A percentile compares a stretch with the other conserved stretches of the same genome.
Evolutionary conservation across 345 rosid species (phyloP).

Genomic region (Noccaea bulbosa): DNA sequence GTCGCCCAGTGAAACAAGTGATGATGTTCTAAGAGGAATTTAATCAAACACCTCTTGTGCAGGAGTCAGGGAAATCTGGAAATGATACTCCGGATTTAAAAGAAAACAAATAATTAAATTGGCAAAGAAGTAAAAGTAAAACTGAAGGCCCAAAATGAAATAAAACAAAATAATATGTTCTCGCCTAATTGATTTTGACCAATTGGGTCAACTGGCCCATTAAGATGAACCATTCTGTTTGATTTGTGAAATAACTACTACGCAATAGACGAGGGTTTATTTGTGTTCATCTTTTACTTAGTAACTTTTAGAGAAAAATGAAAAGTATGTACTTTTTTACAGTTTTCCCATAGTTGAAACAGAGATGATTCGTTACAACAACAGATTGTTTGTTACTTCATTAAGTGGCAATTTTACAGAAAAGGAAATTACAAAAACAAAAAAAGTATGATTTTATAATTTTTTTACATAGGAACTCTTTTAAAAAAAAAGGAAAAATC

Average conservation of each 20-base stretch:
- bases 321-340: too few relatives aligned
- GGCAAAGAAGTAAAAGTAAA: not conserved
- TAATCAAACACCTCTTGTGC: constrained; percentile 37
- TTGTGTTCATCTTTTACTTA: not conserved
- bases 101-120: not conserved
- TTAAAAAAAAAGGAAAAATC: not conserved
- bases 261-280: not conserved
- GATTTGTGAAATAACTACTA: not conserved
- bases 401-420: too few relatives aligned
- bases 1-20: not conserved
- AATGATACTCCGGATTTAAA: too few relatives aligned
- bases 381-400: too few relatives aligned
- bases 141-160: not conserved
- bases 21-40: constrained; percentile 28
- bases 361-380: too few relatives aligned
- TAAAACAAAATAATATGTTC: not conserved
- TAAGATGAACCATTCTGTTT: not conserved
- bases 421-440: too few relatives aligned
- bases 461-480: too few relatives aligned
- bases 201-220: constrained; percentile 18
- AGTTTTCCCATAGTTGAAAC: too few relatives aligned
- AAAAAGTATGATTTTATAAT: too few relatives aligned
- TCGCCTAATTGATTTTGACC: not conserved
- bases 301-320: too few relatives aligned
- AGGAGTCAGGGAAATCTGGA: not conserved